Conservation (phyloP, 208 protist species). For the Entamoeba histolytica region DNA sequence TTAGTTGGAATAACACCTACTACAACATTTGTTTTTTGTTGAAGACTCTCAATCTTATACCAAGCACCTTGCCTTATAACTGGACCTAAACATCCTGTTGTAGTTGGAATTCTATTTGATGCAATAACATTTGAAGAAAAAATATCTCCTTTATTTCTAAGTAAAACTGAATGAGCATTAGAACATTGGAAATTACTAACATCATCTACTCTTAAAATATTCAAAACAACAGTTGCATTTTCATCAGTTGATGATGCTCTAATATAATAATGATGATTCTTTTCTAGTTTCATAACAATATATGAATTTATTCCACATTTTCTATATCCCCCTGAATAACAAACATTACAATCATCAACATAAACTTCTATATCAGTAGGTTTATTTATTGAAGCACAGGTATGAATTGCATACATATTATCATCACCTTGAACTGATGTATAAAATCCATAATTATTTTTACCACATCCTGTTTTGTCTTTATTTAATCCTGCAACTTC, state of each 20-base stretch:
- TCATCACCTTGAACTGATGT: neutral
- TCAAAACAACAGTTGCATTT: neutral
- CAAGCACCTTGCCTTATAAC: neutral
- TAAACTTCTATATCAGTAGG: neutral
- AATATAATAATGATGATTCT: neutral
- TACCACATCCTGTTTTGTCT: neutral
- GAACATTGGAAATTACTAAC: neutral
- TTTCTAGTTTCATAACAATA: neutral
- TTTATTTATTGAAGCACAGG: neutral
- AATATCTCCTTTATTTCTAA: neutral
- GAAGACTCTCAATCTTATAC: neutral
- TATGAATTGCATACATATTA: neutral
- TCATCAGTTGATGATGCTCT: neutral
- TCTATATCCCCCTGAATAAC: neutral
- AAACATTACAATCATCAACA: neutral
- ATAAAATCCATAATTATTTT: neutral
- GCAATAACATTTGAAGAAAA: neutral
- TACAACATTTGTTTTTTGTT: neutral
- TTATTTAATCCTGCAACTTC: neutral
- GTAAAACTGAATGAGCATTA: neutral
- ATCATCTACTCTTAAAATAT: neutral
- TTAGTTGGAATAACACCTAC: neutral
- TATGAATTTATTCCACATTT: neutral
- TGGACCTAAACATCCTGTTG: neutral
- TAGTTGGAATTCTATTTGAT: neutral